These are phyloP conservation scores for Arthrobotrys iridis DNA, from an alignment of 2,329 filamentous ascomycete species.

Conservation along the genomic window DNA sequence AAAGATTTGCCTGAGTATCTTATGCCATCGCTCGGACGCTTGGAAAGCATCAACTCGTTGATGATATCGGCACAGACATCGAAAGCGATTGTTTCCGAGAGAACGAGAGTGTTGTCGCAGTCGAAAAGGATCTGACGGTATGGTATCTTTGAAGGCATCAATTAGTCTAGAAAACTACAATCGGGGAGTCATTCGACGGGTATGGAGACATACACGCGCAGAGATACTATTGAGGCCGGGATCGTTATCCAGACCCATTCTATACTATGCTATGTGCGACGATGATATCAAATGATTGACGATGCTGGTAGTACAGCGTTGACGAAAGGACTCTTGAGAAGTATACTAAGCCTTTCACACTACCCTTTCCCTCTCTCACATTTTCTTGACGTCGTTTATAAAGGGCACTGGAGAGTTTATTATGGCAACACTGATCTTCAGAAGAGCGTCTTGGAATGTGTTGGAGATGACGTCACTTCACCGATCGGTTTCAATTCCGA, in stretches of 20 bases:
- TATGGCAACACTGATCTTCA: neutral
- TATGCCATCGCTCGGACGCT: constrained; percentile 67
- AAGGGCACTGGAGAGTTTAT: no score
- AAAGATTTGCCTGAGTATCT: constrained; percentile 82
- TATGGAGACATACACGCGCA: neutral
- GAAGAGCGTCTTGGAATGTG: neutral
- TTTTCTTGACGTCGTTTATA: no score
- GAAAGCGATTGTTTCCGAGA: constrained; percentile 90
- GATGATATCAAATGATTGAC: no score
- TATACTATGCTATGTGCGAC: no score
- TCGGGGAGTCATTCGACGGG: neutral
- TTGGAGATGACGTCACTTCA: constrained; percentile 16
- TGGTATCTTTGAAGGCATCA: constrained; percentile 60
- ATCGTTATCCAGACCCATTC: no score
- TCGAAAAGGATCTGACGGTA: constrained; percentile 79
- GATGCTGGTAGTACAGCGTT: no score
- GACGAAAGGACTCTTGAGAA: no score
- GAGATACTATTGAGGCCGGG: no score
- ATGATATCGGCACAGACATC: constrained; percentile 88
- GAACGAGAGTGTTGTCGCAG: constrained; percentile 90
- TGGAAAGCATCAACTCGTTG: constrained; percentile 80
- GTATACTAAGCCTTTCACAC: no score
- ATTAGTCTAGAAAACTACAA: neutral
- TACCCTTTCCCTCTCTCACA: no score
- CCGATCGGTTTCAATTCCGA: constrained; percentile 4